Base-by-base conservation (phyloP, 345 rosid genomes). In the Noccaea caerulescens region DNA sequence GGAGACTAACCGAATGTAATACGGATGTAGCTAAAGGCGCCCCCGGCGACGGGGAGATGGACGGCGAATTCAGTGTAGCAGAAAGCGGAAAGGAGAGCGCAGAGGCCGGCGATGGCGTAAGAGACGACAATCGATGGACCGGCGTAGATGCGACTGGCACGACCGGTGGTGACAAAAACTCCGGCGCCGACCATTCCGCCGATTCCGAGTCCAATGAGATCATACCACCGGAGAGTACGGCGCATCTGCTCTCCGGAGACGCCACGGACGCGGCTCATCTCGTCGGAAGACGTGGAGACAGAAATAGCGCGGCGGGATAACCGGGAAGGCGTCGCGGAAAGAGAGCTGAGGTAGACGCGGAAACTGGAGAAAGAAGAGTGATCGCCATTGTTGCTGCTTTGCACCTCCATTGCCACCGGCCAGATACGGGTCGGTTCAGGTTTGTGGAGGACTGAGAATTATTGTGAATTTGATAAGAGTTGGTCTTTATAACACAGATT, bases 101-200 rank as follows among this genome's bases (percentile, higher is more conserved):
- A 91, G 72, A 93, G 70, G 6, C 97, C 98, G n/a, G 98, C 94
- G 82, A 93, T 87, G 84, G 88, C 96, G 75, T 91, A 93, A 51
- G 98, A 93, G 52, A 93, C 36, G 13, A 93, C 80, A 51, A 93
- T 76, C 8, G 97, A 82, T 0, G 98, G 98, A 20, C 98, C 98
- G 16, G 98, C 92, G 59, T 53, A 43, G 34, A 66, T 45, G 3
- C 75, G 91, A 55, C 82, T 83, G 3, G 97, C 96, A 13, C 37
- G 78, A 3, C 98, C 98, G 6, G 94, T 81, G 54, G 92, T 84
- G 64, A 93, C 94, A 51, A 93, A 93, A 1, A 91, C 91, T 0
- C 98, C 98, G 37, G 98, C 96, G 5, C 98, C 98, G 7, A 93
- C 91, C 98, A 93, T 93, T 27, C 98, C 98, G 5, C 98, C 98